Evolutionary conservation across 139 green algal species (phyloP).

Genomic region (Pseudopediastrum boryanum): DNA sequence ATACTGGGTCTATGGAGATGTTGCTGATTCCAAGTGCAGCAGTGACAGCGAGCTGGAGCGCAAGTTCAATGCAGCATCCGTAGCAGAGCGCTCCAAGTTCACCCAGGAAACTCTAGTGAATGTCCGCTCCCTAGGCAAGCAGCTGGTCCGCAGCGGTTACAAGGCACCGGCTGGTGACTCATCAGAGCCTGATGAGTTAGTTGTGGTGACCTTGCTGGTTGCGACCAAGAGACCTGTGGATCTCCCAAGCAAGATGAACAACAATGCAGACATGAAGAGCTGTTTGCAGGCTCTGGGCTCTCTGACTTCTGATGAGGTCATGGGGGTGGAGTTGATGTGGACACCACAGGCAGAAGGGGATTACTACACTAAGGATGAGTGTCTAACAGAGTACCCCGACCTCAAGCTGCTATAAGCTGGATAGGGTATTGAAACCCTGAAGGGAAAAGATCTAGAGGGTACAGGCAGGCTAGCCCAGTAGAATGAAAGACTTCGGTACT

Average conservation of each 20-base stretch:
- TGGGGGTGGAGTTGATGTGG: conserved; percentile 94
- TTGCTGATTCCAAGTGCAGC: background rate
- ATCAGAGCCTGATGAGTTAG: conserved; percentile 71
- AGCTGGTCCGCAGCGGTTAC: background rate
- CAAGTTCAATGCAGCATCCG: conserved; percentile 75
- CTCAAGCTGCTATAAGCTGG: conserved; percentile 60
- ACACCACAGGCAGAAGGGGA: conserved; percentile 80
- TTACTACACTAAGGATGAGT: conserved; percentile 73
- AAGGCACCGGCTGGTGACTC: background rate
- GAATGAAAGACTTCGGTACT: too few relatives aligned
- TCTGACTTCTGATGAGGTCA: conserved; percentile 53
- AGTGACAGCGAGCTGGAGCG: conserved; percentile 48
- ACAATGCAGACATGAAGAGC: conserved; percentile 48
- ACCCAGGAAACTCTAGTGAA: conserved; percentile 89
- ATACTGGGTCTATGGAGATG: conserved; percentile 83
- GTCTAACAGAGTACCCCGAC: conserved; percentile 80
- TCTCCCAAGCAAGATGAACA: conserved; percentile 63
- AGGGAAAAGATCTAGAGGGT: too few relatives aligned
- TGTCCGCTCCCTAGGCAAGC: conserved; percentile 53
- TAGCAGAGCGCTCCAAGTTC: conserved; percentile 85
- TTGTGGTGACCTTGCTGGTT: conserved; percentile 89
- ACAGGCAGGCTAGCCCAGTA: too few relatives aligned
- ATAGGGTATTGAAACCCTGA: too few relatives aligned
- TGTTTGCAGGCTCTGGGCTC: conserved; percentile 72
- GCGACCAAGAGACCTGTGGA: conserved; percentile 65